These are phyloP conservation scores for Epichloe bromicola DNA, from an alignment of 2,329 filamentous ascomycete species.

Conservation along the genomic window DNA sequence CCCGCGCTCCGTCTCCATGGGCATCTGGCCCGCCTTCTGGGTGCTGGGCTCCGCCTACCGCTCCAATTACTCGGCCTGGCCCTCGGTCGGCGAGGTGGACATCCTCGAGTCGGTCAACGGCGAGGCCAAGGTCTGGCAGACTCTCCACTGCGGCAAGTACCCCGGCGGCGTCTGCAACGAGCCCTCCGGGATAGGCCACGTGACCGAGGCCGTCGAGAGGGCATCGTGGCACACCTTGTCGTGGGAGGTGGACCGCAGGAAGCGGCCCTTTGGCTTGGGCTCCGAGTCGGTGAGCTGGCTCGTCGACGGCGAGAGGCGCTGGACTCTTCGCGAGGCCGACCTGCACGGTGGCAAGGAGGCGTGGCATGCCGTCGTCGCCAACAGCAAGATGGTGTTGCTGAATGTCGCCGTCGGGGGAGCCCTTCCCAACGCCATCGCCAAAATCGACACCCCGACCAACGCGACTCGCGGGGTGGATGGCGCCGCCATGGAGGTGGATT, in stretches of 20 bases:
- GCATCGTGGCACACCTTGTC: conserved; percentile 21
- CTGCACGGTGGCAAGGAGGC: conserved; percentile 12
- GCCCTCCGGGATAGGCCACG: conserved; percentile 19
- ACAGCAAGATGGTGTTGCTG: conserved; percentile 22
- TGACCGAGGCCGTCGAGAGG: conserved; percentile 10
- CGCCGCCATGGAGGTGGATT: conserved; percentile 25
- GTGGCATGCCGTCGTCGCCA: conserved; percentile 19
- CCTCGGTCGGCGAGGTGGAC: conserved; percentile 30
- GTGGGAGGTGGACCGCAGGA: conserved; percentile 20
- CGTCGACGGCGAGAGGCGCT: conserved; percentile 18
- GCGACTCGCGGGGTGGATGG: conserved; percentile 19
- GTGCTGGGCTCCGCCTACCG: conserved; percentile 26
- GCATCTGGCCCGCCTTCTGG: conserved; percentile 37
- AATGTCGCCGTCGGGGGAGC: conserved; percentile 28
- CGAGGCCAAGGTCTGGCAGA: conserved; percentile 19
- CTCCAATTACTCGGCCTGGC: conserved; percentile 27
- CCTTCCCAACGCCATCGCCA: conserved; percentile 22
- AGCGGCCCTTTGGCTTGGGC: neutral
- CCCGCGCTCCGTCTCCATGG: conserved; percentile 16
- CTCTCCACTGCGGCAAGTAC: conserved; percentile 28
- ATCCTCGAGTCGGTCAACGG: conserved; percentile 32
- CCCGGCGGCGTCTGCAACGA: conserved; percentile 29
- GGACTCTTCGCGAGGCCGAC: conserved; percentile 15
- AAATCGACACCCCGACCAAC: conserved; percentile 19
- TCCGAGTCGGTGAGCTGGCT: conserved; percentile 23